Base-by-base conservation (phyloP, 495 filamentous ascomycete genomes). In the Niebla homalea region DNA sequence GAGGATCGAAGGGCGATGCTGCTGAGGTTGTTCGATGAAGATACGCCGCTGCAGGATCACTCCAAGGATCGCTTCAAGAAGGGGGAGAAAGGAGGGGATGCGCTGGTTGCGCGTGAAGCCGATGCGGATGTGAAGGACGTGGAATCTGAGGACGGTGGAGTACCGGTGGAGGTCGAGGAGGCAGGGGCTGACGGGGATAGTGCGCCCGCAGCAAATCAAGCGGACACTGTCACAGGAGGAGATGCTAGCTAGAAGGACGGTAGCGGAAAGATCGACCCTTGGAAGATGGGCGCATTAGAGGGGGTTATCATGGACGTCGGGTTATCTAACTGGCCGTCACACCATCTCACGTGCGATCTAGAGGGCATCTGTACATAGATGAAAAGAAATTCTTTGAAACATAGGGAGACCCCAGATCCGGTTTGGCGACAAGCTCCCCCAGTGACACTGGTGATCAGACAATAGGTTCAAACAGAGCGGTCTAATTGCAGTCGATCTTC, bases 1-100 rank as follows among this genome's bases (percentile, higher is more conserved):
- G 92, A 98, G 60, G 92, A 98, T 43, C 79, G 92, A 26, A 83
- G 78, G 32, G 92, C 90, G 7, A 90, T 96, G 85, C 71, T 96
- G 57, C 73, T 95, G 49, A 78, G 92, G 32, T 72, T 98, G 35
- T 98, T 81, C 69, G 89, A 95, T 58, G 89, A 96, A 52, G 75
- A 76, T 20, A 79, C 81, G 2, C 85, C 83, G 3, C 67, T 96
- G 15, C 58, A 62, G 32, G 70, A 75, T 46, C 72, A 62, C 48
- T 64, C 63, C 6, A 61, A 66, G 51, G 55, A 64, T 16, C 52
- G 60, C 14, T 61, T 61, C 21, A 7, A 43, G 2, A 55, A 45
- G 29, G 29, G 29, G 23, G 36, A 47, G 16, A 22, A 29, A 18
- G 14, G 11, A 2, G 38, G 18, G 14, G n/a, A 41, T 20, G 37